Conservation (phyloP, 352 stramenopile genomes). For the Pythium dissimile region DNA sequence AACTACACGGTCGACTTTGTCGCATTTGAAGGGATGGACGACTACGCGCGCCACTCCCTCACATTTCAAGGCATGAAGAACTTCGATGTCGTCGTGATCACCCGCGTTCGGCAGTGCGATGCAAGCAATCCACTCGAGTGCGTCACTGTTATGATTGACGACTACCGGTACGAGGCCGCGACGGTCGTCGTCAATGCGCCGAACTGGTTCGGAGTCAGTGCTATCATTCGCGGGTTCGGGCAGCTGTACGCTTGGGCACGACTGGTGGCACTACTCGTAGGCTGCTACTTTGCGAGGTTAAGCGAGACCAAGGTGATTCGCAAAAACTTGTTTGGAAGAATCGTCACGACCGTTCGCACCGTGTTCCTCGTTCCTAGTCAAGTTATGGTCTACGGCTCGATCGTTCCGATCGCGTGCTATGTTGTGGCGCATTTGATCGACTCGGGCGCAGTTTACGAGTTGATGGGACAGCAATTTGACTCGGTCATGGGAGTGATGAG, state of each 20-base stretch:
- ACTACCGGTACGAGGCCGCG: constrained; percentile 13
- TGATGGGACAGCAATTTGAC: constrained; percentile 20
- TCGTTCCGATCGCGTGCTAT: constrained; percentile 32
- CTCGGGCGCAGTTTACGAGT: constrained; percentile 19
- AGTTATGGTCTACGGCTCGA: constrained; percentile 31
- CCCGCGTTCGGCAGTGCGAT: constrained; percentile 5
- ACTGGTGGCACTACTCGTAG: constrained; percentile 1
- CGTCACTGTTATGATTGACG: constrained; percentile 8
- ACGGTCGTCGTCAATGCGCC: background rate
- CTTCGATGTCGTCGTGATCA: constrained; percentile 18
- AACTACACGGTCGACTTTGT: constrained; percentile 17
- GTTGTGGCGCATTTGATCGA: constrained; percentile 29
- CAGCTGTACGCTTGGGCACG: constrained; percentile 14
- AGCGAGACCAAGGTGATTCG: background rate
- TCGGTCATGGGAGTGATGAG: constrained; percentile 13
- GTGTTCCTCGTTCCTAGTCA: constrained; percentile 31
- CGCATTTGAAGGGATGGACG: constrained; percentile 21
- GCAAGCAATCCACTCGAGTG: background rate
- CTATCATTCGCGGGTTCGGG: background rate
- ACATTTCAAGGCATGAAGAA: constrained; percentile 12
- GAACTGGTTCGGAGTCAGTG: constrained; percentile 2
- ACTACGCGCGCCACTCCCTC: constrained; percentile 6
- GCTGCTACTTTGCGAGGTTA: background rate
- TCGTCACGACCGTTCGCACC: constrained; percentile 6
- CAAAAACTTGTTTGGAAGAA: background rate